Evolutionary conservation across 2,329 filamentous ascomycete genomes (phyloP), one percentile per base, ranked within the genome.

Genomic region (Cytospora paraplurivora): DNA sequence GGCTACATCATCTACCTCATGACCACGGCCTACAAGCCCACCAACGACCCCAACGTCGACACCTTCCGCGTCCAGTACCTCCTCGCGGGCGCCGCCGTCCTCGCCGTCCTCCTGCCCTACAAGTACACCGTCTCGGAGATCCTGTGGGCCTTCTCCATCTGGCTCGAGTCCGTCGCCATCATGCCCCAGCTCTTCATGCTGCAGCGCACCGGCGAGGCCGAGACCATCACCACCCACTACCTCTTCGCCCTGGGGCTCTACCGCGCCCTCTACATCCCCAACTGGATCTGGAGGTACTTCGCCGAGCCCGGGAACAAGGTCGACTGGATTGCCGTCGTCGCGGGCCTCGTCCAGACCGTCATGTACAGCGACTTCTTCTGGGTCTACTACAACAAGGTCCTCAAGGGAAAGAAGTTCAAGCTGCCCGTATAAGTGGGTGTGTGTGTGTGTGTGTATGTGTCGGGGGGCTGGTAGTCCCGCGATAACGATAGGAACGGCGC

Each of bases 341-440:
- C 96, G 4, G 95, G 95, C 13, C 84, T 98, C 62, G 80, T 98
- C 68, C 95, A 99, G 82, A 99, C 95, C 0, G 79, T 99, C 56
- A 82, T 99, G 64, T 99, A 99, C 81, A 96, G 92, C 68, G 95
- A 99, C 80, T 99, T 99, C 82, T 99, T 99, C 85, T 99, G 93
- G 84, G 94, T 99, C 73, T 99, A 99, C 82, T 99, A 97, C 80
- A 97, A 90, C 65, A 98, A 97, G 88, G 89, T 94, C 55, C 81
- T 93, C 78, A 92, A 93, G 81, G 91, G 91, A 71, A 91, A 92
- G 83, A 93, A 92, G 81, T 94, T 94, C 77, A 91, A 92, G 77
- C 82, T 94, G 64, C 91, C 91, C 1, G 91, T 94, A 69, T 94
- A 86, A 57, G 82, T 69, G 34, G 15, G 5, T 2, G n/a, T 7